Conservation (phyloP, 2,329 filamentous ascomycete genomes). For the Pestalotiopsis sp. region DNA sequence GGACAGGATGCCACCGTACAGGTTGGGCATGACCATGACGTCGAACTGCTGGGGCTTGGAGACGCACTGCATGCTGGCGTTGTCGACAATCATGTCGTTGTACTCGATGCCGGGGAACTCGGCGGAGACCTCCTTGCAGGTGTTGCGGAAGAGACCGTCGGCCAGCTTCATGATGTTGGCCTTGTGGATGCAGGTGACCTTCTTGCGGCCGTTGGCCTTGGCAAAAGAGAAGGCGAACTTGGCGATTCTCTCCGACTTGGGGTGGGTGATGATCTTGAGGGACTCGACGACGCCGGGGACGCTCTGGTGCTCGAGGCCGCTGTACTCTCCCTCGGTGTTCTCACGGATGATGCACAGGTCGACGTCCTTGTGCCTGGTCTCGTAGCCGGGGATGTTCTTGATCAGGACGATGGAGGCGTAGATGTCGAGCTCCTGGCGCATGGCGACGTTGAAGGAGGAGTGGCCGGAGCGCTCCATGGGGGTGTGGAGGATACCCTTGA, state of each 20-base stretch:
- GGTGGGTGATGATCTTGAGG: constrained; percentile 99
- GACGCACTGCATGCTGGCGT: constrained; percentile 99
- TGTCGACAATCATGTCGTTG: constrained; percentile 99
- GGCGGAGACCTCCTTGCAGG: constrained; percentile 90
- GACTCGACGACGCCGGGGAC: constrained; percentile 97
- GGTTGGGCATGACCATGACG: constrained; percentile 99
- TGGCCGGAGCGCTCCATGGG: constrained; percentile 96
- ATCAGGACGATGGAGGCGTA: constrained; percentile 97
- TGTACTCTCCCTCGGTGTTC: constrained; percentile 99
- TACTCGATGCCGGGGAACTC: constrained; percentile 95
- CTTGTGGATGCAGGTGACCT: constrained; percentile 99
- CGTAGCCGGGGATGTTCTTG: constrained; percentile 99
- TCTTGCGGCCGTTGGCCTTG: constrained; percentile 97
- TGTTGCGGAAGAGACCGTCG: constrained; percentile 97
- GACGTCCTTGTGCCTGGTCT: constrained; percentile 95
- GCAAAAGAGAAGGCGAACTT: constrained; percentile 99
- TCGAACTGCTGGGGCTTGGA: constrained; percentile 97
- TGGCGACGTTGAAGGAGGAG: constrained; percentile 99
- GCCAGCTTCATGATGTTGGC: constrained; percentile 99
- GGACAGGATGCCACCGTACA: constrained; percentile 98
- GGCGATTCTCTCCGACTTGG: constrained; percentile 98
- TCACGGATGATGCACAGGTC: constrained; percentile 99
- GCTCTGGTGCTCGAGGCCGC: constrained; percentile 97
- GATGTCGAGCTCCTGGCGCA: constrained; percentile 99
- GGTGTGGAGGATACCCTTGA: constrained; percentile 99